Evolutionary conservation across 495 filamentous ascomycete genomes (phyloP).

Genomic region (Penicillium maclennaniae): DNA sequence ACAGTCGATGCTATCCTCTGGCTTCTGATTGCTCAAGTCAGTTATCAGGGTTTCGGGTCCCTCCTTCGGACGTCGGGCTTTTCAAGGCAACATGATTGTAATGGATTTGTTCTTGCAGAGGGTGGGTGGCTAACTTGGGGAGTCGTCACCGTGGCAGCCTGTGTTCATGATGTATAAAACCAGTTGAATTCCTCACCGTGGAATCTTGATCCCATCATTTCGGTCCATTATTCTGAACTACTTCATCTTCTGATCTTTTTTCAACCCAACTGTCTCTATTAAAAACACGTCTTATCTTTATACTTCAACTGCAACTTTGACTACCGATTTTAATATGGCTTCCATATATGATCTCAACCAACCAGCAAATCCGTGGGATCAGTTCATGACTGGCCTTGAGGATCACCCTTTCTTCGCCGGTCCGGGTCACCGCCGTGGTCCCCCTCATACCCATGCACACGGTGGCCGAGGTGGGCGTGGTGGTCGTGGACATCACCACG

Average conservation of each 20-base stretch:
- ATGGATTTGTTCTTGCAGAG: not conserved
- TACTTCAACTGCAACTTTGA: not conserved
- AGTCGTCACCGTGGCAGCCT: conserved; percentile 12
- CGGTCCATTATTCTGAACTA: not conserved
- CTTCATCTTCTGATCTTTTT: not conserved
- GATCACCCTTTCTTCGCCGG: conserved; percentile 39
- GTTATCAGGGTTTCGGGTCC: not conserved
- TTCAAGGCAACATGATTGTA: conserved; percentile 16
- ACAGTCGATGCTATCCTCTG: not conserved
- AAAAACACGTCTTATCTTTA: not conserved
- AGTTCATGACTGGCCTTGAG: conserved; percentile 27
- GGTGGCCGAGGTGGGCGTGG: not conserved
- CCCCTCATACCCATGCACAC: not conserved
- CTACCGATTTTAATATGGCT: conserved; percentile 22
- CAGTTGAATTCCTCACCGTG: not conserved
- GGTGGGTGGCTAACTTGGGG: not conserved
- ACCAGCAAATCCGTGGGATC: conserved; percentile 32
- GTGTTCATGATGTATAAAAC: conserved; percentile 8
- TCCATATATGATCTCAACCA: conserved; percentile 37
- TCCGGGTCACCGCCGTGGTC: conserved; percentile 15
- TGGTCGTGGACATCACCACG: conserved; percentile 1
- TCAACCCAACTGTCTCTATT: not conserved
- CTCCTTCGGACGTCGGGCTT: not conserved
- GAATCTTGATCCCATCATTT: conserved; percentile 3
- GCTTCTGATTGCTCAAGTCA: not conserved